Conservation (phyloP, 2,329 filamentous ascomycete species). For the Ophiostoma quercus region DNA sequence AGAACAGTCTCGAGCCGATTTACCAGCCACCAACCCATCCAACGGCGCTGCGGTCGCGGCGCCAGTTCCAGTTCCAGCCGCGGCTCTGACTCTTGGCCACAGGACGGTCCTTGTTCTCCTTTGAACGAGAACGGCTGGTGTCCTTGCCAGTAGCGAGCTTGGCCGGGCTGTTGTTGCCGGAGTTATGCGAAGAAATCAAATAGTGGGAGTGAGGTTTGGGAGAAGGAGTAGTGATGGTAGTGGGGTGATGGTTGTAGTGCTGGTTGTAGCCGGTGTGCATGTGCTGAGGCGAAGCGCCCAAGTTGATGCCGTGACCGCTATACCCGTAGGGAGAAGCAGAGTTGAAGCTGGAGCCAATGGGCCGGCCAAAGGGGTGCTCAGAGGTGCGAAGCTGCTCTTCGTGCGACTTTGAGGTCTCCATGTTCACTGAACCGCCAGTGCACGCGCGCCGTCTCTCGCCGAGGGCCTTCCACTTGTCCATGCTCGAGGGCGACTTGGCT, state of each 20-base stretch:
- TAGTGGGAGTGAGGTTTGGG: conserved; percentile 30
- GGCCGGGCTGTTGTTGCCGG: conserved; percentile 30
- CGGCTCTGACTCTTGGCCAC: conserved; percentile 52
- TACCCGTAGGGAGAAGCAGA: not conserved
- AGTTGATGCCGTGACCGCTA: not conserved
- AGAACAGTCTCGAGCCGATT: conserved; percentile 43
- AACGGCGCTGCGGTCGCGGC: conserved; percentile 61
- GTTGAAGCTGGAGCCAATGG: conserved; percentile 37
- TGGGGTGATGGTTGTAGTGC: conserved; percentile 25
- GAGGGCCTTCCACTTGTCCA: conserved; percentile 86
- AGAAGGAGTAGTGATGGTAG: conserved; percentile 27
- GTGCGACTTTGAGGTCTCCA: conserved; percentile 41
- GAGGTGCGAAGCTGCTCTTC: conserved; percentile 40
- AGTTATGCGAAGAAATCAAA: conserved; percentile 28
- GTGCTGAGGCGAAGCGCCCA: conserved; percentile 8
- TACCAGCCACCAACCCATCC: conserved; percentile 96
- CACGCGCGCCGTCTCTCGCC: conserved; percentile 75
- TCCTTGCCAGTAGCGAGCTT: conserved; percentile 40
- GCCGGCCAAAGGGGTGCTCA: conserved; percentile 41
- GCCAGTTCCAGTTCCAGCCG: conserved; percentile 59
- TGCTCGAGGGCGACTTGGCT: conserved; percentile 47
- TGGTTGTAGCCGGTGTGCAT: conserved; percentile 26
- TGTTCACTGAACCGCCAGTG: conserved; percentile 43
- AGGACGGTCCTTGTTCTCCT: conserved; percentile 45
- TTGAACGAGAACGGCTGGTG: conserved; percentile 33